Evolutionary conservation across 257 asterid species (phyloP), one percentile per base, ranked within the genome.

Genomic region (Solanum dulcamara): DNA sequence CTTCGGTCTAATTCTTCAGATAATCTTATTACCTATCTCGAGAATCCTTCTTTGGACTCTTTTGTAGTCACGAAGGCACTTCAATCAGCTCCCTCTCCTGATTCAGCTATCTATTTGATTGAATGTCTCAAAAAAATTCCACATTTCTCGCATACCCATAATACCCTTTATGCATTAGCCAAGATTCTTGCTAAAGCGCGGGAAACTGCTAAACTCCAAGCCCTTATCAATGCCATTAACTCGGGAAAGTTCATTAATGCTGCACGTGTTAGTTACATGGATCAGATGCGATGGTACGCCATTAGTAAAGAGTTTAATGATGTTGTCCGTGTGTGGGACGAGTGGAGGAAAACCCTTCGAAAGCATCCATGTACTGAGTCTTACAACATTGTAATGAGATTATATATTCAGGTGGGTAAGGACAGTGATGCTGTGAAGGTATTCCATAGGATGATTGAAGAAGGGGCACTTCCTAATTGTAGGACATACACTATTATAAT

Each of bases 381-480:
- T 26, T 96, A 94, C 85, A 96, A 95, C 80, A 88, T 96, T 72
- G 90, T 96, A 13, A 93, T 96, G 96, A 89, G 90, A 40, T 96
- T 95, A 83, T 88, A 51, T 83, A 95, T 90, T n/a, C 93, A 92
- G 55, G 90, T 88, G 85, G 96, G 95, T 48, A 87, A 84, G 91
- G 92, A 95, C 87, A 79, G 81, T 42, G 97, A 92, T 82, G 97
- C 98, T 4, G 93, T 93, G 82, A 88, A 83, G 79, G 86, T 94
- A 33, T 96, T 96, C 83, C 53, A 74, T 81, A 86, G 87, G 85
- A 89, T 95, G 91, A 87, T 94, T 55, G 93, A 90, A 85, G 98
- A 94, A 90, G 98, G 98, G 62, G 97, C 94, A 3, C 98, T 95
- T 88, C 99, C 97, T 4, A 96, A 96, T 91, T 90, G 93, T 48